Conservation (phyloP, 208 protist species). For the Crithidia expoeki region DNA sequence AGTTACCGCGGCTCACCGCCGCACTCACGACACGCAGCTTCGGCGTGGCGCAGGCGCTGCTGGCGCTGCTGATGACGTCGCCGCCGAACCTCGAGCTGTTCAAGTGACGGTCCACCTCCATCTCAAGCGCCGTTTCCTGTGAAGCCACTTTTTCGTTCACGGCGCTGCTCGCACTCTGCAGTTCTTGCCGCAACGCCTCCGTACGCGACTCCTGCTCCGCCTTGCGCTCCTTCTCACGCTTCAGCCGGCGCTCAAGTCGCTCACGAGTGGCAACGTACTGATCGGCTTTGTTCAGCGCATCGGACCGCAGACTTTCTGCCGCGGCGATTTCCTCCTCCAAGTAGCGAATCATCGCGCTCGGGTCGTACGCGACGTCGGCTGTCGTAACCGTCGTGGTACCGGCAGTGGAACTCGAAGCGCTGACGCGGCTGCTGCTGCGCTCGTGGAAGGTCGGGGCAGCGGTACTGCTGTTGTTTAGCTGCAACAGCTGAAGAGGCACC, state of each 20-base stretch:
- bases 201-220: slow-evolving; percentile 35
- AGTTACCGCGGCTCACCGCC: slow-evolving; percentile 24
- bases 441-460: slow-evolving; percentile 16
- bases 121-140: slow-evolving; percentile 30
- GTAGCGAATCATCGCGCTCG: slow-evolving; percentile 68
- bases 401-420: slow-evolving; percentile 30
- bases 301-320: slow-evolving; percentile 56
- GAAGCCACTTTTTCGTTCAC: slow-evolving; percentile 30
- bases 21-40: slow-evolving; percentile 18
- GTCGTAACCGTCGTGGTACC: slow-evolving; percentile 13
- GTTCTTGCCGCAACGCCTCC: slow-evolving; percentile 46
- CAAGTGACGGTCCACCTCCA: slow-evolving; percentile 33
- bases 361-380: slow-evolving; percentile 41
- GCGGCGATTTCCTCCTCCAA: slow-evolving; percentile 63
- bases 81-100: slow-evolving; percentile 21
- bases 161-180: slow-evolving; percentile 42
- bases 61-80: slow-evolving; percentile 28
- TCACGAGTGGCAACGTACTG: slow-evolving; percentile 51
- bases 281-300: slow-evolving; percentile 53
- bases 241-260: slow-evolving; percentile 58
- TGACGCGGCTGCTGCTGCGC: slow-evolving; percentile 47
- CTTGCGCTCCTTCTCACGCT: slow-evolving; percentile 33
- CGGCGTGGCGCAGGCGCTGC: slow-evolving; percentile 38
- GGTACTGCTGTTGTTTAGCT: background rate
- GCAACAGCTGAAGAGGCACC: background rate